Base-by-base conservation (phyloP, 139 green algal species). In the Chlorella sp. region DNA sequence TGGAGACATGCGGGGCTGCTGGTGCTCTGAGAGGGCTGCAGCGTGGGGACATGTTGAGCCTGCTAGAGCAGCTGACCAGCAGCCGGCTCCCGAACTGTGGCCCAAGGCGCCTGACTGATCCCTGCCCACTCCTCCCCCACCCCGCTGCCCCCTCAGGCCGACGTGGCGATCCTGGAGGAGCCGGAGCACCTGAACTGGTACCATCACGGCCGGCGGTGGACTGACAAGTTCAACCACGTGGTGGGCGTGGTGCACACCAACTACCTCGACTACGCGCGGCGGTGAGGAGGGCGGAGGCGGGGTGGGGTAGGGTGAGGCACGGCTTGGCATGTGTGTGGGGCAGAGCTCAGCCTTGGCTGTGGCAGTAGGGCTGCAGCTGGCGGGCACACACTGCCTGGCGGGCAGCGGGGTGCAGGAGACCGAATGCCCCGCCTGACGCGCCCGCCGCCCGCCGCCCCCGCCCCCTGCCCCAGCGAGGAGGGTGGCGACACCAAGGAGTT, bases 181-280 rank as follows among this genome's bases (percentile, higher is more conserved):
- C 97, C 97, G 1, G 97, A 99, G 93, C 97, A 99, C 89, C 89
- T 99, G 28, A 99, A 95, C 79, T 99, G 97, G 96, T 99, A 99
- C 90, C 97, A 99, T 92, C 96, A 98, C 81, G 97, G 97, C 1
- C 78, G 81, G 69, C 91, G 97, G 44, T 99, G 97, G 97, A 99
- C 93, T 13, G 94, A 99, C 91, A 98, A 98, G 90, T 99, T 99
- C 89, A 87, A 94, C 68, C 95, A 99, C 87, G 97, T 99, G 54
- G 97, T 94, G 67, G 97, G 91, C 36, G 93, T 99, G 69, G 96
- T 99, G 88, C 97, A 99, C 93, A 99, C 97, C 78, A 99, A 99
- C 92, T 99, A 99, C 90, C 91, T 99, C 72, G 97, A 99, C 90
- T 99, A 99, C 84, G 97, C 90, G 28, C 85, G 80, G 51, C 80